Conservation (phyloP, 805 yeast genomes). For the Scheffersomyces lignosus region DNA sequence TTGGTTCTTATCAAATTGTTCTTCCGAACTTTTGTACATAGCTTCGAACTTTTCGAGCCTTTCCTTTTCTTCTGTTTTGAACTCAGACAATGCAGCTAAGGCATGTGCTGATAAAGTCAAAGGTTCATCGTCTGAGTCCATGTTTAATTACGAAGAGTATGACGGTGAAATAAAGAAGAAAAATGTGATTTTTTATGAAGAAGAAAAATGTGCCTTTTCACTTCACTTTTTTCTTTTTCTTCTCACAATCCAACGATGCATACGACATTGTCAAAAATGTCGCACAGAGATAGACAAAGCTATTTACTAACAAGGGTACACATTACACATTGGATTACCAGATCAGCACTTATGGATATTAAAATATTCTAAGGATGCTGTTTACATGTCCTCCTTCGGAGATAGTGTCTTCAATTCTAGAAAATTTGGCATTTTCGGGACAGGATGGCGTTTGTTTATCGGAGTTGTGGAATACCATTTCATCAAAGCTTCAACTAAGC, state of each 20-base stretch:
- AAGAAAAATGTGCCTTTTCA: too few relatives aligned
- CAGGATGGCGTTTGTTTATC: conserved; percentile 25
- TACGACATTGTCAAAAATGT: too few relatives aligned
- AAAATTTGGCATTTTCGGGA: conserved; percentile 33
- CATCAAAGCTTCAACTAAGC: conserved; percentile 16
- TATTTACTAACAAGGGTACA: too few relatives aligned
- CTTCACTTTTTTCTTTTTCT: too few relatives aligned
- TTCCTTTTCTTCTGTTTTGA: conserved; percentile 60
- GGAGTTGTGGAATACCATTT: conserved; percentile 28
- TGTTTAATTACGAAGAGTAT: too few relatives aligned
- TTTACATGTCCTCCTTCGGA: conserved; percentile 18
- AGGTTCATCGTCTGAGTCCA: conserved; percentile 45
- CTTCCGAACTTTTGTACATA: conserved; percentile 58
- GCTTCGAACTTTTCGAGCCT: conserved; percentile 56
- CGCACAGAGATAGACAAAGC: too few relatives aligned
- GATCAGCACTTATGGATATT: too few relatives aligned
- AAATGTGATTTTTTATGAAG: too few relatives aligned
- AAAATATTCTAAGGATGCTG: too few relatives aligned
- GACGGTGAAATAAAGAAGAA: too few relatives aligned
- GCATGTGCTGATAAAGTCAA: conserved; percentile 49
- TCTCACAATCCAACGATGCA: too few relatives aligned
- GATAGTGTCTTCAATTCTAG: conserved; percentile 22
- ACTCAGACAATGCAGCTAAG: conserved; percentile 61
- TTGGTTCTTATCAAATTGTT: conserved; percentile 38
- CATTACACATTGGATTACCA: too few relatives aligned